Evolutionary conservation across 345 rosid species (phyloP).

Genomic region (Pistacia atlantica): DNA sequence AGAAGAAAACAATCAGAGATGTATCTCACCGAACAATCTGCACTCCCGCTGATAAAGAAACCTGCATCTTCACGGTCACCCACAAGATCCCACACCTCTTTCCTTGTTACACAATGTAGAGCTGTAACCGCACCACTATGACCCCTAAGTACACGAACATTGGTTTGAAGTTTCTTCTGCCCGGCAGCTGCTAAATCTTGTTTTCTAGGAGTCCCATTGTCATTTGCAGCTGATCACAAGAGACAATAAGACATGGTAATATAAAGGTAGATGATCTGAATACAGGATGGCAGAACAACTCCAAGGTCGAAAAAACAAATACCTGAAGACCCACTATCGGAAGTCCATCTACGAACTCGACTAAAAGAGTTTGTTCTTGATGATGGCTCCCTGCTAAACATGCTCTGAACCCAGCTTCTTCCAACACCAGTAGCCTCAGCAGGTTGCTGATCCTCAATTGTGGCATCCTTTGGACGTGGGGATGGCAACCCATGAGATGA

Average conservation of each 20-base stretch:
- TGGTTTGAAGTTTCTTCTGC: slow-evolving; percentile 90
- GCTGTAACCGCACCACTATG: slow-evolving; percentile 94
- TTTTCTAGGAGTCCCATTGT: slow-evolving; percentile 50
- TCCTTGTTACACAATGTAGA: slow-evolving; percentile 93
- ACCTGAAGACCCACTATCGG: slow-evolving; percentile 77
- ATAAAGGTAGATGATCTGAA: not conserved
- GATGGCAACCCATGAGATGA: slow-evolving; percentile 77
- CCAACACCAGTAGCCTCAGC: slow-evolving; percentile 91
- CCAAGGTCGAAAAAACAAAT: slow-evolving; percentile 14
- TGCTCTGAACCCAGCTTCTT: slow-evolving; percentile 99
- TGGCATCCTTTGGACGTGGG: slow-evolving; percentile 76
- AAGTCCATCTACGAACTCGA: slow-evolving; percentile 82
- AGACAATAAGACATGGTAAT: slow-evolving; percentile 9
- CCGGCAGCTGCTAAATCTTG: slow-evolving; percentile 74
- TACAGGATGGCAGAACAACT: not conserved
- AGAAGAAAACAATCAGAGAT: slow-evolving; percentile 12
- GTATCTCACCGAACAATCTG: slow-evolving; percentile 74
- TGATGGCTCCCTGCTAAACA: slow-evolving; percentile 91
- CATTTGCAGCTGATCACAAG: slow-evolving; percentile 32
- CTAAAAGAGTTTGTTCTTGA: slow-evolving; percentile 73
- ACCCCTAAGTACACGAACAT: slow-evolving; percentile 88
- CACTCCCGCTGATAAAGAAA: slow-evolving; percentile 98
- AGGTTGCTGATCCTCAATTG: slow-evolving; percentile 81
- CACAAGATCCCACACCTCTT: slow-evolving; percentile 98
- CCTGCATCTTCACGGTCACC: slow-evolving; percentile 99